Evolutionary conservation across 1,139 yeast species (phyloP), one percentile per base, ranked within the genome.

Genomic region (Yamadazyma conglobata): DNA sequence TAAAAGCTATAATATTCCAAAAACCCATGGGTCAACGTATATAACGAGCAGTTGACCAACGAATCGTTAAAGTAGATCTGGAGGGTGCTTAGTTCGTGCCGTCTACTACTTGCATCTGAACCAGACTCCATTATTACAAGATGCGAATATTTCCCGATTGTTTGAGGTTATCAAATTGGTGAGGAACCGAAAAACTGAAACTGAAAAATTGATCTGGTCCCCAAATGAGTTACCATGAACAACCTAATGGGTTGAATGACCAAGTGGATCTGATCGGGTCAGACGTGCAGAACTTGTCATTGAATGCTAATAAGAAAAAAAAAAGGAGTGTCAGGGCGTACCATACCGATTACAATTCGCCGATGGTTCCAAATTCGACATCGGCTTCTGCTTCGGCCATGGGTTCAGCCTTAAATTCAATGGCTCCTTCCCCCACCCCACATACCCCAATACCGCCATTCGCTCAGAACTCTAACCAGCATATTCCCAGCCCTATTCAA

Each of bases 311-410:
- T 28, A 64, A 65, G 40, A 71, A 68, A 45, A 64, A 65, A 41
- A 71, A 68, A 45, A 52, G 74, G 40, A 52, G 70, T 4, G 67
- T 59, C 7, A 56, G 78, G 38, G 77, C 75, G 2, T 65, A 54
- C 48, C 77, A 71, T 39, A 24, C 40, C 4, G 38, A 36, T 24
- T 24, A 17, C 15, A 22, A n/a, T 17, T 10, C 27, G 4, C 28
- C 34, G 6, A 20, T 7, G 7, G 10, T 11, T 20, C 22, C 9
- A 8, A 8, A 7, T n/a, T 8, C 11, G 10, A 19, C 23, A 5
- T 9, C 17, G 27, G 20, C 22, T 18, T 4, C 22, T n/a, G 13
- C 14, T 10, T 20, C 27, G n/a, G 17, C 22, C 10, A 19, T 19
- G 10, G 9, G 22, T 12, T 12, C 22, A 19, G 10, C 10, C 19